A percentile compares a stretch with the other conserved stretches of the same genome.
phyloP scores from a whole-genome alignment of 2,329 filamentous ascomycete species.

The Apiospora malaysiana region DNA sequence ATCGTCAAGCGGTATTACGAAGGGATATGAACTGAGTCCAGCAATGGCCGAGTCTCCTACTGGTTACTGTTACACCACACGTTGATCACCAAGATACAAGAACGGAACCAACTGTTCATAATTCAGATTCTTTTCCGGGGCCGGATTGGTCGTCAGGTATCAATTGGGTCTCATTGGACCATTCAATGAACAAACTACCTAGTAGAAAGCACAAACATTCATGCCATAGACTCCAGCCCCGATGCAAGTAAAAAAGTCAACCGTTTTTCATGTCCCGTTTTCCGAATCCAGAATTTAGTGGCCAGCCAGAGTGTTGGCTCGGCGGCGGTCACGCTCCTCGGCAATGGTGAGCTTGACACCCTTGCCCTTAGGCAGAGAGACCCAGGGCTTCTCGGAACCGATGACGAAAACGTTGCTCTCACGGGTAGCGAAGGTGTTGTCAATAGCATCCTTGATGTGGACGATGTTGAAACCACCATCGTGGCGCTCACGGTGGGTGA shows the following conservation, averaged over 20 bases:
- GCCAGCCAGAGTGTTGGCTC: constrained; percentile 63
- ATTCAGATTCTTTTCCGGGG: constrained; percentile 21
- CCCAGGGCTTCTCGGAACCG: constrained; percentile 97
- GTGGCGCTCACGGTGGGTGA: constrained; percentile 99
- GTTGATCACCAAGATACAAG: neutral
- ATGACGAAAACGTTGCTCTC: constrained; percentile 99
- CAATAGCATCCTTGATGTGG: constrained; percentile 99
- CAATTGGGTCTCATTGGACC: constrained; percentile 43
- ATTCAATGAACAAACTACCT: constrained; percentile 35
- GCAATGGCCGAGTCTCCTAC: neutral
- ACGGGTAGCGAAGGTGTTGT: constrained; percentile 99
- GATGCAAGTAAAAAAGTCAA: constrained; percentile 41
- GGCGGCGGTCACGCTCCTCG: constrained; percentile 98
- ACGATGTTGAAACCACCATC: constrained; percentile 99
- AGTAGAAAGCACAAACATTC: constrained; percentile 36
- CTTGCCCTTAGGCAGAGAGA: constrained; percentile 99
- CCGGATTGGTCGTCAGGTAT: constrained; percentile 31
- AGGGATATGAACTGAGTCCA: neutral
- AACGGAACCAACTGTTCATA: constrained; percentile 14
- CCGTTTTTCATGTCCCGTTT: constrained; percentile 35
- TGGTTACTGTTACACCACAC: neutral
- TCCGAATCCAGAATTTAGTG: constrained; percentile 50
- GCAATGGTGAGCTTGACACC: constrained; percentile 99
- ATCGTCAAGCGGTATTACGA: neutral
- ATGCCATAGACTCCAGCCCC: constrained; percentile 41